These are phyloP conservation scores for Panaeolus cyanescens DNA, from an alignment of 768 basidiomycete species.

Conservation along the genomic window DNA sequence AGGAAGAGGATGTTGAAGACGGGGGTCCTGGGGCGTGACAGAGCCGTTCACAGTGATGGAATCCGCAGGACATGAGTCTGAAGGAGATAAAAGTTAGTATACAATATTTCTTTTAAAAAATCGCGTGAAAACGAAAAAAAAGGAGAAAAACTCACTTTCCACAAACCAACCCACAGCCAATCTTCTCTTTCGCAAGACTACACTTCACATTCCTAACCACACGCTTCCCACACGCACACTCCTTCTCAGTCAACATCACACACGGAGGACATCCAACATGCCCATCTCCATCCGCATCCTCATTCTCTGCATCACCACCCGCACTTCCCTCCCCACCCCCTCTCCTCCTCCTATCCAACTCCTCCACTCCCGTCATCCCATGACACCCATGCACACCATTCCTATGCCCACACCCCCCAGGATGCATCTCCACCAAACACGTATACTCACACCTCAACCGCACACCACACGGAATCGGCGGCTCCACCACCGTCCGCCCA, in stretches of 20 bases:
- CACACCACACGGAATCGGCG: constrained; percentile 89
- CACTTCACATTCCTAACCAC: constrained; percentile 79
- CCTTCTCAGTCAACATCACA: constrained; percentile 73
- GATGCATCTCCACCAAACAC: constrained; percentile 50
- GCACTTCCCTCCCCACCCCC: constrained; percentile 86
- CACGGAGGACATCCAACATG: constrained; percentile 78
- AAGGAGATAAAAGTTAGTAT: constrained; percentile 1
- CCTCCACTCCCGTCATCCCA: constrained; percentile 67
- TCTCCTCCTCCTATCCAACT: constrained; percentile 84
- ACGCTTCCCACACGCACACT: constrained; percentile 90
- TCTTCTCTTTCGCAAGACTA: constrained; percentile 72
- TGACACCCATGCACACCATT: constrained; percentile 82
- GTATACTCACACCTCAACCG: constrained; percentile 77
- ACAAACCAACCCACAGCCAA: constrained; percentile 84
- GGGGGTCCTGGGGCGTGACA: constrained; percentile 84
- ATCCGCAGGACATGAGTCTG: constrained; percentile 80
- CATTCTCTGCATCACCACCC: constrained; percentile 76
- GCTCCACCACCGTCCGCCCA: constrained; percentile 83
- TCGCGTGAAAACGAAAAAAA: background rate
- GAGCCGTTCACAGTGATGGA: constrained; percentile 79
- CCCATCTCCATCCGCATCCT: constrained; percentile 23
- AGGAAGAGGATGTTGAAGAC: too few species aligned
- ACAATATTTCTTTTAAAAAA: background rate
- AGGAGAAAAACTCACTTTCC: constrained; percentile 52
- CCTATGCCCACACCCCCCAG: constrained; percentile 84